A percentile compares a stretch with the other conserved stretches of the same genome.
Conservation (phyloP, 148 eudicot genomes). For the Camellia sinensis region DNA sequence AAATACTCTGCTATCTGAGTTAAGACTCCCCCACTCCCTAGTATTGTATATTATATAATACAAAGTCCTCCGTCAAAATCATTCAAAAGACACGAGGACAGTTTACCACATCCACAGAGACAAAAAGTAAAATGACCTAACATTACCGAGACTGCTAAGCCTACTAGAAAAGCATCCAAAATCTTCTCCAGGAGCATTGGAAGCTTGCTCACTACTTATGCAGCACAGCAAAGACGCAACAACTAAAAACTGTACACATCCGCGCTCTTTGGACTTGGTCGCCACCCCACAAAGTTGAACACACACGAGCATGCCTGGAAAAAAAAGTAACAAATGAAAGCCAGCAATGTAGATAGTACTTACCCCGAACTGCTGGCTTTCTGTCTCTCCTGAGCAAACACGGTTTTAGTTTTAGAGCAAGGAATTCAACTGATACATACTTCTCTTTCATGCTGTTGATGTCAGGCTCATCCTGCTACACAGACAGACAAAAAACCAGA, state of each 20-base stretch:
- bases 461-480: conserved; percentile 44
- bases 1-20: neutral
- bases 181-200: conserved; percentile 3
- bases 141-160: neutral
- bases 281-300: neutral
- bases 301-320: conserved; percentile 24
- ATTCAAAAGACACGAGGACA: neutral
- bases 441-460: conserved; percentile 33
- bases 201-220: neutral
- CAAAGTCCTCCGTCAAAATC: neutral
- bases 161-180: neutral
- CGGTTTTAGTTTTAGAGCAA: neutral
- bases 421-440: neutral
- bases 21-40: neutral
- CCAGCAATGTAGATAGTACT: conserved; percentile 40
- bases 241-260: conserved; percentile 11
- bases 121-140: neutral
- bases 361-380: conserved; percentile 51
- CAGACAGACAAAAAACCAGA: conserved; percentile 17
- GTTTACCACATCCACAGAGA: neutral
- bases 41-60: neutral
- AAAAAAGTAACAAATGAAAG: conserved; percentile 33
- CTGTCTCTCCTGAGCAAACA: conserved; percentile 6
- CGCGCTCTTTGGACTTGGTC: neutral
- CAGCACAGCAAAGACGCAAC: neutral